A percentile compares a stretch with the other conserved stretches of the same genome.
Evolutionary conservation across 2,329 filamentous ascomycete genomes (phyloP).

Genomic region (Ophiostoma piceae): DNA sequence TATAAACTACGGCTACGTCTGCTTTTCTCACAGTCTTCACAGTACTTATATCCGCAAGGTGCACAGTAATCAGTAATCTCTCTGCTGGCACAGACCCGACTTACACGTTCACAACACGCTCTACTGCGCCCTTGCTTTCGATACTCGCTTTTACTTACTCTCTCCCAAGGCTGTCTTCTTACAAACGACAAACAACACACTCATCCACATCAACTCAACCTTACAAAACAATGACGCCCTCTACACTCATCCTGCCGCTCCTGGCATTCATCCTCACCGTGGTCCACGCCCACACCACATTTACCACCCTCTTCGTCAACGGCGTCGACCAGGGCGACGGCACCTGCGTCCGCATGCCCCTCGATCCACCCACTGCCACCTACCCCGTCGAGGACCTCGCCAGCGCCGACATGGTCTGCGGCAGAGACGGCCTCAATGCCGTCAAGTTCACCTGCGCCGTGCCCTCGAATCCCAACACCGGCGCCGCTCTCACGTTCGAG

Average conservation of each 20-base stretch:
- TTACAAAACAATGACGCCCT: not conserved
- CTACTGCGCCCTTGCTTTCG: not conserved
- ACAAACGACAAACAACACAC: no score
- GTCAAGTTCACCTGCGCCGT: slow-evolving; percentile 48
- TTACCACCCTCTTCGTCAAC: slow-evolving; percentile 60
- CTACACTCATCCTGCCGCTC: not conserved
- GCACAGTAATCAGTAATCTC: not conserved
- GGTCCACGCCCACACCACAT: slow-evolving; percentile 54
- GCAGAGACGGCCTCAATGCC: slow-evolving; percentile 40
- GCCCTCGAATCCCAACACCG: slow-evolving; percentile 33
- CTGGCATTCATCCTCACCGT: slow-evolving; percentile 25
- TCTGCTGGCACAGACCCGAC: not conserved
- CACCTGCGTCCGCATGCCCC: slow-evolving; percentile 64
- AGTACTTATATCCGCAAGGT: not conserved
- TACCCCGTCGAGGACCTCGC: slow-evolving; percentile 53
- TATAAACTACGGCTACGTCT: not conserved
- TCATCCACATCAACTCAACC: not conserved
- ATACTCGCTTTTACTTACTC: no score
- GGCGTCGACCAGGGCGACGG: slow-evolving; percentile 62
- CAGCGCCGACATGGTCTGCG: slow-evolving; percentile 64
- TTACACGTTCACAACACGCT: not conserved
- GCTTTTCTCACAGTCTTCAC: no score
- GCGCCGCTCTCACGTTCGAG: slow-evolving; percentile 58
- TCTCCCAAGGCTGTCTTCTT: no score
- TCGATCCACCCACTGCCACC: slow-evolving; percentile 47